Percentiles rank a stretch among this genome's conserved stretches.
Conservation (phyloP, 768 basidiomycete genomes). For the Termitomyces bulborhizus region DNA sequence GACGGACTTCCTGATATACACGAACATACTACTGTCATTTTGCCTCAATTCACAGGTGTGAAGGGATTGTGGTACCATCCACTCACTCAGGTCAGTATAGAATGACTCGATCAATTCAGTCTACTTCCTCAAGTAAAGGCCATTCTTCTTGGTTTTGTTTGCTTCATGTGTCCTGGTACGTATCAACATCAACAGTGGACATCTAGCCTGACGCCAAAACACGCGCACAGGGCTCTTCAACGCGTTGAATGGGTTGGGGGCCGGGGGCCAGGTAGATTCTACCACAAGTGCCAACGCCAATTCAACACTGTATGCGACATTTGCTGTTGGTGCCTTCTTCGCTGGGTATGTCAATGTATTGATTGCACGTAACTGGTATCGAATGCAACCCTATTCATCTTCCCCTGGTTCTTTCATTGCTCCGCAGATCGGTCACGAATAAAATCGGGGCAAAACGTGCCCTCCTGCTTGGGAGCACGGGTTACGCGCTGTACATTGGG, state of each 20-base stretch:
- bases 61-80: conserved; percentile 49
- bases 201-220: not conserved
- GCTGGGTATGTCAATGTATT: conserved; percentile 42
- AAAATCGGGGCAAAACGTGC: conserved; percentile 72
- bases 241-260: conserved; percentile 58
- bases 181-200: conserved; percentile 17
- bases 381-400: not conserved
- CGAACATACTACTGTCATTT: conserved; percentile 10
- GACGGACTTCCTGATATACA: conserved; percentile 12
- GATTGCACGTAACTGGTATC: not conserved
- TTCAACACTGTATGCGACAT: conserved; percentile 52
- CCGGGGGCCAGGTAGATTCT: conserved; percentile 50
- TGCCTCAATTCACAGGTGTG: conserved; percentile 30
- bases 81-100: conserved; percentile 34
- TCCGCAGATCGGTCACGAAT: conserved; percentile 67
- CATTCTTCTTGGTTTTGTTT: conserved; percentile 51
- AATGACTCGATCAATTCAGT: not conserved
- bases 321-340: conserved; percentile 59
- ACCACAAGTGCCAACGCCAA: conserved; percentile 52
- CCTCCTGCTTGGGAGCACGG: conserved; percentile 64
- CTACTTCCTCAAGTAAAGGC: conserved; percentile 20
- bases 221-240: conserved; percentile 51
- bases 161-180: conserved; percentile 40
- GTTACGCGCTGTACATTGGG: conserved; percentile 73
- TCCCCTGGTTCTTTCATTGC: not conserved